phyloP scores from a whole-genome alignment of 2,329 filamentous ascomycete genomes.

The Trichophyton simii region DNA sequence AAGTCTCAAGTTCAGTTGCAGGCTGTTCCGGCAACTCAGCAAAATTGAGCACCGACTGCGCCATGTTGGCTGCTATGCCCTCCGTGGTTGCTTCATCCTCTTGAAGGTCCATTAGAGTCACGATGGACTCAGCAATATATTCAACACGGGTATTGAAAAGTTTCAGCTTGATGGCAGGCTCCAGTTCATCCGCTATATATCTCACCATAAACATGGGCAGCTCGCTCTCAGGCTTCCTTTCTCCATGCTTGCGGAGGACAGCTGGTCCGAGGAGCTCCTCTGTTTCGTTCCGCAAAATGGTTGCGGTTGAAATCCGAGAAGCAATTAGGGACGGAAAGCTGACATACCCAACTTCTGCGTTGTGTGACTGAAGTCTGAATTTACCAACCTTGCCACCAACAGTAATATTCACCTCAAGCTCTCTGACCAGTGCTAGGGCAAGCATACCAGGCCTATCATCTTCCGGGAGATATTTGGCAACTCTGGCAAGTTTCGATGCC shows the following conservation, averaged over 20 bases:
- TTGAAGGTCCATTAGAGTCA: constrained; percentile 62
- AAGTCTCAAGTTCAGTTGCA: constrained; percentile 11
- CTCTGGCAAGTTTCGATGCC: constrained; percentile 66
- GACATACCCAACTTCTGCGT: constrained; percentile 66
- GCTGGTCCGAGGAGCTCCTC: constrained; percentile 61
- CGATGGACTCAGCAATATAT: constrained; percentile 72
- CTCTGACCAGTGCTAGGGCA: constrained; percentile 55
- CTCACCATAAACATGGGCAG: constrained; percentile 68
- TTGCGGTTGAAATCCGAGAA: constrained; percentile 54
- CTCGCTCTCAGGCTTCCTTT: constrained; percentile 13
- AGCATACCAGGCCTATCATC: constrained; percentile 86
- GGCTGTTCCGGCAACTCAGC: constrained; percentile 42
- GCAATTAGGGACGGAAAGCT: constrained; percentile 72
- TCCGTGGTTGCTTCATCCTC: constrained; percentile 56
- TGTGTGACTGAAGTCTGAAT: constrained; percentile 45
- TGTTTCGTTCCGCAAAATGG: constrained; percentile 49
- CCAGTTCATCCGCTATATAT: constrained; percentile 87
- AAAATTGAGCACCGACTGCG: constrained; percentile 66
- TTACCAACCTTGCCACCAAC: constrained; percentile 58
- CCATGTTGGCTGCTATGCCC: constrained; percentile 62
- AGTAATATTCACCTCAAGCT: constrained; percentile 49
- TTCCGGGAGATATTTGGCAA: constrained; percentile 89
- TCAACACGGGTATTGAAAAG: constrained; percentile 75
- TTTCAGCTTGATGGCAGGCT: constrained; percentile 79
- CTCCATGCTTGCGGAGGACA: constrained; percentile 26